These are phyloP conservation scores for Trichoderma parareesei DNA, from an alignment of 495 filamentous ascomycete genomes.

Conservation along the genomic window DNA sequence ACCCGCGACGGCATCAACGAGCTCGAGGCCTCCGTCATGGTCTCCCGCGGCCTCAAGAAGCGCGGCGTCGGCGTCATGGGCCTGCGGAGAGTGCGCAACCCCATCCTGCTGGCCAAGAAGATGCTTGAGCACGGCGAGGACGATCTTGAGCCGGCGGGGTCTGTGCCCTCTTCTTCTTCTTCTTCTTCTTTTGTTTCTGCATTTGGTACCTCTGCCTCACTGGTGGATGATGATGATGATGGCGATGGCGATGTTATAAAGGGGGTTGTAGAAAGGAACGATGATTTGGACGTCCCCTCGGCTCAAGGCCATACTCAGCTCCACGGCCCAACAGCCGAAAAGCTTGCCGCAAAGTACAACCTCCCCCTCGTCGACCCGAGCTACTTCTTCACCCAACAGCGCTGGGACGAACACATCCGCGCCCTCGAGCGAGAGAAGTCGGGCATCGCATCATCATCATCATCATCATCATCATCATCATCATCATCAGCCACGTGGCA, in stretches of 20 bases:
- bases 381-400: constrained; percentile 71
- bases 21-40: constrained; percentile 88
- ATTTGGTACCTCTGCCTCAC: too few relatives aligned
- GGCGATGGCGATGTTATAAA: too few relatives aligned
- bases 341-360: constrained; percentile 56
- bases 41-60: constrained; percentile 63
- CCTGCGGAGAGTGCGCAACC: constrained; percentile 65
- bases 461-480: constrained; percentile 10
- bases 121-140: constrained; percentile 57
- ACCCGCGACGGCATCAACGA: constrained; percentile 75
- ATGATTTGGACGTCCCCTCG: constrained; percentile 32
- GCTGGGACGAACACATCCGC: constrained; percentile 76
- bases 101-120: constrained; percentile 64
- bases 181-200: constrained; percentile 9
- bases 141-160: constrained; percentile 26
- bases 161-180: constrained; percentile 21
- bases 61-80: constrained; percentile 69
- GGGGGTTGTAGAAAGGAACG: not conserved
- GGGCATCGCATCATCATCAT: constrained; percentile 6
- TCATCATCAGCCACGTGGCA: constrained; percentile 31
- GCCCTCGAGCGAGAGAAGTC: constrained; percentile 50
- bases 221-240: too few relatives aligned
- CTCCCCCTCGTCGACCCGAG: constrained; percentile 54
- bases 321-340: constrained; percentile 58
- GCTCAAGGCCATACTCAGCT: constrained; percentile 61